These are phyloP conservation scores for Chimonanthus salicifolius DNA, from an alignment of 164 flowering plant genomes.

Conservation along the genomic window DNA sequence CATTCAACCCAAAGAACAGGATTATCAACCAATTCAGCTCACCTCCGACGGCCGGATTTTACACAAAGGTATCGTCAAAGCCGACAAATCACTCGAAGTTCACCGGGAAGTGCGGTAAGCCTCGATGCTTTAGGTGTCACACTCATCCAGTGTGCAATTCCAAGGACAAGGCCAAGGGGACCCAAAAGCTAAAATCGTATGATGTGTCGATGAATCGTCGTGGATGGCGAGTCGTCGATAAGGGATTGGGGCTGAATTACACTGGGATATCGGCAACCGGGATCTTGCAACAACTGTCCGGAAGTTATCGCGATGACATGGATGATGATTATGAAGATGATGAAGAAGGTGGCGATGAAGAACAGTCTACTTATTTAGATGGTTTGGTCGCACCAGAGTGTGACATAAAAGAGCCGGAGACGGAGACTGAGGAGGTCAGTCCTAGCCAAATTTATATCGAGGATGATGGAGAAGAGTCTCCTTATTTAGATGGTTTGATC, in stretches of 20 bases:
- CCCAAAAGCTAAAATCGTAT: slow-evolving; percentile 29
- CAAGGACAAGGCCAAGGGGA: slow-evolving; percentile 53
- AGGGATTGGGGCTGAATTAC: slow-evolving; percentile 24
- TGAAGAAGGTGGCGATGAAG: not conserved
- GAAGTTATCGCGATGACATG: slow-evolving; percentile 9
- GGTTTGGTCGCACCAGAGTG: too few relatives aligned
- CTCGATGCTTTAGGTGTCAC: slow-evolving; percentile 44
- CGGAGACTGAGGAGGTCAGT: not conserved
- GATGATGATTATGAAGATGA: not conserved
- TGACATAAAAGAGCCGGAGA: too few relatives aligned
- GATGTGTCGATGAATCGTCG: slow-evolving; percentile 19
- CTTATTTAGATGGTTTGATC: too few relatives aligned
- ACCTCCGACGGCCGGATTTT: slow-evolving; percentile 53
- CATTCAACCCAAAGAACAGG: slow-evolving; percentile 20
- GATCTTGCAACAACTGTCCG: slow-evolving; percentile 25
- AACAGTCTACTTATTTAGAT: not conserved
- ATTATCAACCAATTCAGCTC: slow-evolving; percentile 27
- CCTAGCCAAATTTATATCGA: not conserved
- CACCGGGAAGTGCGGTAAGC: slow-evolving; percentile 52
- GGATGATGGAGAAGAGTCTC: not conserved
- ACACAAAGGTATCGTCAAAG: slow-evolving; percentile 48
- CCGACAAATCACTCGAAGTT: slow-evolving; percentile 87
- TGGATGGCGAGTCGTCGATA: not conserved
- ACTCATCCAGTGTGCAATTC: slow-evolving; percentile 43
- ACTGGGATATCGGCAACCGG: slow-evolving; percentile 35